Evolutionary conservation across 768 basidiomycete species (phyloP).

Genomic region (Flagelloscypha sp.): DNA sequence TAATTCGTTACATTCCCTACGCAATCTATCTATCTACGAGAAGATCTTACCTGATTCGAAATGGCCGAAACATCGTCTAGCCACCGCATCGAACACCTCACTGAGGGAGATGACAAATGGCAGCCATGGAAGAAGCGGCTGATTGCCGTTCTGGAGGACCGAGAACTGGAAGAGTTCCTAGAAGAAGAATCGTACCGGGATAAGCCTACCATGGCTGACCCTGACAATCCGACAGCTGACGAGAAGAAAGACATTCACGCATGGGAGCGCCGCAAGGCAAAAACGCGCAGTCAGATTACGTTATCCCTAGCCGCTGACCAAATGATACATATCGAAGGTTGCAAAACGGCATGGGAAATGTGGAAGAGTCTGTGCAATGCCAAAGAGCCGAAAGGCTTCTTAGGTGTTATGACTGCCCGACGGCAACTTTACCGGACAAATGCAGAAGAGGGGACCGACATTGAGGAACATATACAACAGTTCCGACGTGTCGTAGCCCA

Average conservation of each 20-base stretch:
- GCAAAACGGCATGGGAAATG: constrained; percentile 3
- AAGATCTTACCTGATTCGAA: neutral
- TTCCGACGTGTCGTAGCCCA: constrained; percentile 5
- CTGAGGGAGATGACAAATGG: constrained; percentile 6
- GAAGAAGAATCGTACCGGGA: constrained; percentile 4
- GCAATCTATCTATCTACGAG: no score
- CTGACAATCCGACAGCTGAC: constrained; percentile 4
- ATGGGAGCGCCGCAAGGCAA: constrained; percentile 3
- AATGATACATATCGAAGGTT: constrained; percentile 8
- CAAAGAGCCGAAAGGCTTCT: constrained; percentile 6
- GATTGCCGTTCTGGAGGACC: constrained; percentile 6
- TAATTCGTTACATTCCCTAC: no score
- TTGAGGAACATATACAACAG: constrained; percentile 4
- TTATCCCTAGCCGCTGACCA: constrained; percentile 8
- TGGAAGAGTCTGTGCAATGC: constrained; percentile 6
- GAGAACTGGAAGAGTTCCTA: constrained; percentile 8
- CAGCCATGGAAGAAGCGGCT: constrained; percentile 5
- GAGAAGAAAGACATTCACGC: constrained; percentile 3
- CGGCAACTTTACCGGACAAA: constrained; percentile 4
- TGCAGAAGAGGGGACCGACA: constrained; percentile 8
- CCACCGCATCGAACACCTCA: constrained; percentile 8
- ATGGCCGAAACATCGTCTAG: constrained; percentile 5
- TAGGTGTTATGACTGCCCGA: constrained; percentile 5
- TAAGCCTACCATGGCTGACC: constrained; percentile 6
- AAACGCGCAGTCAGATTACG: constrained; percentile 6